Percentiles rank a stretch among this genome's conserved stretches.
Evolutionary conservation across 192 early-diverging fungal species (phyloP).

Genomic region (Coemansia sp.): DNA sequence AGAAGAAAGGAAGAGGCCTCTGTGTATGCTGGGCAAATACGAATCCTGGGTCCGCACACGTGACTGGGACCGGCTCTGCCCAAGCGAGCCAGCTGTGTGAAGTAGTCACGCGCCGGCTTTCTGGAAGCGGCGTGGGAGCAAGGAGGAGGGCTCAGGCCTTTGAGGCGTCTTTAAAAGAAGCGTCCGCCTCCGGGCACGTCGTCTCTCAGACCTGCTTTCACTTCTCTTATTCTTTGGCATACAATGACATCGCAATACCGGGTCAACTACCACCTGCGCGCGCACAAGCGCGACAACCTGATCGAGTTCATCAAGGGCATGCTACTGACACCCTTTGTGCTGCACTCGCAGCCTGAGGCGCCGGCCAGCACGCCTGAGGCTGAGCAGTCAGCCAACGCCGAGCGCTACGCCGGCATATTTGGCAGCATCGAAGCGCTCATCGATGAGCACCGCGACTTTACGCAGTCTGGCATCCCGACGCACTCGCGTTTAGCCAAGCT

Average conservation of each 20-base stretch:
- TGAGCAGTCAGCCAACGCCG: conserved; percentile 29
- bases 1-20: neutral
- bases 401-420: conserved; percentile 78
- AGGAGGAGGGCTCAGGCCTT: too few species aligned
- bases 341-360: conserved; percentile 58
- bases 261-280: conserved; percentile 56
- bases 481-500: conserved; percentile 74
- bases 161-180: too few species aligned
- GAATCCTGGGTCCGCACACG: neutral
- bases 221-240: neutral
- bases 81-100: neutral
- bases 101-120: too few species aligned
- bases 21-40: too few species aligned
- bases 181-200: too few species aligned
- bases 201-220: too few species aligned
- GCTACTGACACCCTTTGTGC: conserved; percentile 81
- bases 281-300: conserved; percentile 86
- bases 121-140: too few species aligned
- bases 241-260: conserved; percentile 50
- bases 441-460: conserved; percentile 54
- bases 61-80: neutral
- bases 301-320: conserved; percentile 91
- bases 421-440: conserved; percentile 74
- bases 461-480: conserved; percentile 19
- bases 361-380: neutral